Conservation (phyloP, 2,329 filamentous ascomycete species). For the Neonectria sp. region DNA sequence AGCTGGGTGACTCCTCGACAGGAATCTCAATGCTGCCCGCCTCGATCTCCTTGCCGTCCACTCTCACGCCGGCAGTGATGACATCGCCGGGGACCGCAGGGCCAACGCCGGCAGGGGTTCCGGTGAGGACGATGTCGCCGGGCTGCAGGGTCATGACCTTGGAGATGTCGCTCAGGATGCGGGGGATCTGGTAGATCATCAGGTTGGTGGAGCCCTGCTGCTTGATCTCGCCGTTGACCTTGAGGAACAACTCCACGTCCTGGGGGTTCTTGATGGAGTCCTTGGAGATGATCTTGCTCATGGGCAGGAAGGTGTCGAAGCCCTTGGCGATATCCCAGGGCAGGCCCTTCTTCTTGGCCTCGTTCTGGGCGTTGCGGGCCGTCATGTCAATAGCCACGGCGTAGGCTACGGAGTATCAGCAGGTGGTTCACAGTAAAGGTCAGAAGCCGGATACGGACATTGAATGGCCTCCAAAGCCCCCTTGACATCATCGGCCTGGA, state of each 20-base stretch:
- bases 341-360: conserved; percentile 94
- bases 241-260: conserved; percentile 87
- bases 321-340: conserved; percentile 98
- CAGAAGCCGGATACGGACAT: conserved; percentile 63
- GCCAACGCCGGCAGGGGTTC: conserved; percentile 96
- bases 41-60: conserved; percentile 86
- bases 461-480: conserved; percentile 87
- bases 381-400: conserved; percentile 97
- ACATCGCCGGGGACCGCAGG: conserved; percentile 88
- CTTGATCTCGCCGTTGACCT: conserved; percentile 82
- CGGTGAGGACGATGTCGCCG: conserved; percentile 95
- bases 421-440: background rate
- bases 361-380: conserved; percentile 93
- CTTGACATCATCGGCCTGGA: conserved; percentile 80
- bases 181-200: conserved; percentile 93
- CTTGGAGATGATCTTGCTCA: conserved; percentile 87
- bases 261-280: conserved; percentile 87
- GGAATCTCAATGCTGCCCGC: conserved; percentile 88
- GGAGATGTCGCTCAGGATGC: conserved; percentile 91
- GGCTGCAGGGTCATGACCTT: conserved; percentile 94
- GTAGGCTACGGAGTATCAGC: conserved; percentile 72
- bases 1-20: conserved; percentile 83
- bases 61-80: conserved; percentile 86
- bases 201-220: conserved; percentile 93
- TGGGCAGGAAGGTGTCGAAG: conserved; percentile 96